Evolutionary conservation across 2,329 filamentous ascomycete genomes (phyloP), one percentile per base, ranked within the genome.

Genomic region (Penicillium sp.): DNA sequence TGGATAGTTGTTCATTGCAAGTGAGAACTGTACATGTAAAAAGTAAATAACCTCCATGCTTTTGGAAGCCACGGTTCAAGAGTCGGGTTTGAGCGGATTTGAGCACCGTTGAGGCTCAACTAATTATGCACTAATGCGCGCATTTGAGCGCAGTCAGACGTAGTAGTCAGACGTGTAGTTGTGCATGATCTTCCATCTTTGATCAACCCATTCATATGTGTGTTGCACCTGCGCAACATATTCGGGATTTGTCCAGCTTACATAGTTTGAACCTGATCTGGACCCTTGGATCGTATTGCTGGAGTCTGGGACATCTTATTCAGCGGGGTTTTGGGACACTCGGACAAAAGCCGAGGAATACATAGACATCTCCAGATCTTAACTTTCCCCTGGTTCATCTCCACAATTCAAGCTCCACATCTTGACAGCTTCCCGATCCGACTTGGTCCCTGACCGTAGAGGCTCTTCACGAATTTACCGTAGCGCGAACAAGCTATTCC

Each of bases 111-210:
- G 28, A 37, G 25, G 23, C 4, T 20, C 33, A 12, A n/a, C 2
- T 8, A 10, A n/a, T 9, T 7, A 6, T 44, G 13, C 12, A 27
- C 25, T 35, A 49, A 49, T 49, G 5, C 18, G 47, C 42, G 47
- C 47, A 49, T 42, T 49, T 37, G 29, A 40, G 42, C 47, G 35
- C 47, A 42, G 15, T 18, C 38, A 25, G 25, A 41, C 23, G 23
- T 24, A 39, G 37, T 37, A 37, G 15, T 20, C 4, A 3, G 20
- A 18, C 18, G 5, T 37, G 15, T 37, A 37, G 9, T 20, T 8
- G 8, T 37, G 33, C 18, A 20, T 37, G 15, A 20, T 20, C 8
- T 33, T 18, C 6, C 7, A 20, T 37, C 33, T 44, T 33, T 38
- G 33, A 31, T 42, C 13, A 29, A 23, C 32, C 32, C 15, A 20